Evolutionary conservation across 192 early-diverging fungal species (phyloP).

Genomic region (Chytriomyces sp.): DNA sequence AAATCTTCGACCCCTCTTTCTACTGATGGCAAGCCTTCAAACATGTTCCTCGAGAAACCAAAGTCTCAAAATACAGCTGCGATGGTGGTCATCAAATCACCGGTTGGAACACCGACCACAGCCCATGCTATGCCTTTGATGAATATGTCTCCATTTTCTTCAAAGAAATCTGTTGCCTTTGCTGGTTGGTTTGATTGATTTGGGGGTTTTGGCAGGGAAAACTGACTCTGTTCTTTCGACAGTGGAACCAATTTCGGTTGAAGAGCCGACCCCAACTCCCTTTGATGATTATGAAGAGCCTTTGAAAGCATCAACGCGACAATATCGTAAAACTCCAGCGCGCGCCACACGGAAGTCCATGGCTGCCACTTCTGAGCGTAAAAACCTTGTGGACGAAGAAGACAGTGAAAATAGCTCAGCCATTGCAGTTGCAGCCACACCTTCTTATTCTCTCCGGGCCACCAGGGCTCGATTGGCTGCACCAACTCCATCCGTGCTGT

Average conservation of each 20-base stretch:
- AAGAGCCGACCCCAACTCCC: neutral
- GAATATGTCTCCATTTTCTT: neutral
- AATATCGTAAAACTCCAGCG: constrained; percentile 7
- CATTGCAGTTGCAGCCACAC: too few relatives aligned
- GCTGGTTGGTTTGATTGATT: too few relatives aligned
- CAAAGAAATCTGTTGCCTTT: neutral
- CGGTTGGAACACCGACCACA: neutral
- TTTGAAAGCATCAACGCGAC: neutral
- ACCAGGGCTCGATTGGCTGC: too few relatives aligned
- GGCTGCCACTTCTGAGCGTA: neutral
- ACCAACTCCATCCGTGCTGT: too few relatives aligned
- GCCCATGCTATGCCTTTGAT: neutral
- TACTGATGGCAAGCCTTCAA: neutral
- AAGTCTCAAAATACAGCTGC: neutral
- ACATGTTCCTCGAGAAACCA: neutral
- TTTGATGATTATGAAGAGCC: neutral
- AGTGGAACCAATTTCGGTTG: neutral
- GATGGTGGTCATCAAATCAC: neutral
- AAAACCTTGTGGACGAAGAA: neutral
- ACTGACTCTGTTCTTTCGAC: too few relatives aligned
- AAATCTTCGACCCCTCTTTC: neutral
- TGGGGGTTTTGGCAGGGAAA: too few relatives aligned
- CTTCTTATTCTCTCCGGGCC: too few relatives aligned
- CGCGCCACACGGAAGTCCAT: neutral
- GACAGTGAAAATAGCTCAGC: neutral